Base-by-base conservation (phyloP, 2,329 filamentous ascomycete species). In the Ophiostoma piceae region DNA sequence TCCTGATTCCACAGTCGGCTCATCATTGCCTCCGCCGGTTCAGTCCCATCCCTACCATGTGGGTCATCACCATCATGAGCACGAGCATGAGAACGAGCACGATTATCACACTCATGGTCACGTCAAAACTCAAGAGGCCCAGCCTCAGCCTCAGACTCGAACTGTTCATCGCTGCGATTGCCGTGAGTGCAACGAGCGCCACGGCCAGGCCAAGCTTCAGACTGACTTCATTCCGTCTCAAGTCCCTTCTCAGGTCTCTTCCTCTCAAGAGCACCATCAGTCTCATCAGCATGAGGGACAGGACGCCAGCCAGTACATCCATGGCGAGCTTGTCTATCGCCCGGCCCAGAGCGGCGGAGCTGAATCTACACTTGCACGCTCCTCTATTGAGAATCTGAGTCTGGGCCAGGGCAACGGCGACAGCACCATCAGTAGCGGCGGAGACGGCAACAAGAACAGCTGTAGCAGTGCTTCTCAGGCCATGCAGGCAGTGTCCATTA, bases 321-420 rank as follows among this genome's bases (percentile, higher is more conserved):
- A 41, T 29, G 37, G 65, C 39, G 39, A 66, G 37, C 65, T 66
- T 41, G 65, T 47, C 11, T 66, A 66, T 39, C 65, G 65, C 22
- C 65, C 65, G 29, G 65, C 22, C 19, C 22, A 43, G n/a, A 26
- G 7, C 39, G 6, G 19, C 29, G 26, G 14, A 39, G 6, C n/a
- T 9, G 65, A 66, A 19, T 12, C 19, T 16, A 16, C 26, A 26
- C 22, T 66, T 4, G 37, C 37, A 12, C 39, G 22, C 39, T 12
- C 65, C 1, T 66, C 65, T n/a, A 12, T 47, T 19, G 65, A 66
- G 12, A 66, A 19, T 26, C 35, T 66, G 35, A 35, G 8, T 35
- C 8, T 35, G 35, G 8, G 5, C 14, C 64, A 35, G 2, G 2
- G 6, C 7, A n/a, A 8, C 26, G 8, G 35, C n/a, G 35, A 7